A percentile compares a stretch with the other conserved stretches of the same genome.
Evolutionary conservation across 768 basidiomycete species (phyloP).

Genomic region (Hericium alpestre): DNA sequence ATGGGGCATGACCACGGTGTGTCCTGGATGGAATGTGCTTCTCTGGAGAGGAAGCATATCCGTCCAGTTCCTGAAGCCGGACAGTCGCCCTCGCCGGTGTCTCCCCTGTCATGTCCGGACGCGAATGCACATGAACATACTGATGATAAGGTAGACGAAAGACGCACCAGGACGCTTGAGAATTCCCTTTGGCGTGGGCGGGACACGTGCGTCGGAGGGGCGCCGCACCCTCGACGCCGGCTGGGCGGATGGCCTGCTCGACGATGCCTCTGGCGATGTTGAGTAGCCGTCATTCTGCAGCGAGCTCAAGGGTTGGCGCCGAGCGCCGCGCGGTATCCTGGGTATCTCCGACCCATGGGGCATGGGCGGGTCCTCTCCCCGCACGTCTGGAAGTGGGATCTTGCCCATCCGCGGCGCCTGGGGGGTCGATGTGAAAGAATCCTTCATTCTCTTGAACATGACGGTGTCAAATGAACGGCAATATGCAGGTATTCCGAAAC

Average conservation of each 20-base stretch:
- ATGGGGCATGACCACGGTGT: no score
- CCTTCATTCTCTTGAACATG: neutral
- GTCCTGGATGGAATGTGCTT: neutral
- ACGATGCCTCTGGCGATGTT: slow-evolving; percentile 6
- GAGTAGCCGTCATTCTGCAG: slow-evolving; percentile 7
- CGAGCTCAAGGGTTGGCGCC: neutral
- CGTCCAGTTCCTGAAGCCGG: slow-evolving; percentile 9
- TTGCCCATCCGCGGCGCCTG: slow-evolving; percentile 9
- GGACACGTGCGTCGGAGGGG: neutral
- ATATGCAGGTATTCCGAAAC: neutral
- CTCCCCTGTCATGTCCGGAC: neutral
- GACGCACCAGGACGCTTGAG: slow-evolving; percentile 9
- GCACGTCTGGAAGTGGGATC: slow-evolving; percentile 10
- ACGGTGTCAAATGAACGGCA: neutral
- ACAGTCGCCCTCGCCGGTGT: slow-evolving; percentile 3
- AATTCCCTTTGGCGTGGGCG: slow-evolving; percentile 8
- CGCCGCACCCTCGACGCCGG: neutral
- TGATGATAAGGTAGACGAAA: neutral
- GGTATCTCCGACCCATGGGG: neutral
- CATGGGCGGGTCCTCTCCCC: neutral
- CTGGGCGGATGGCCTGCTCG: neutral
- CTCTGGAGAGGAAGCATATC: slow-evolving; percentile 21
- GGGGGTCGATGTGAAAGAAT: neutral
- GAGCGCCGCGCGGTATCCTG: neutral
- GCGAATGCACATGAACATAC: no score